Conservation (phyloP, 2,329 filamentous ascomycete species). For the Claviceps paspali region DNA sequence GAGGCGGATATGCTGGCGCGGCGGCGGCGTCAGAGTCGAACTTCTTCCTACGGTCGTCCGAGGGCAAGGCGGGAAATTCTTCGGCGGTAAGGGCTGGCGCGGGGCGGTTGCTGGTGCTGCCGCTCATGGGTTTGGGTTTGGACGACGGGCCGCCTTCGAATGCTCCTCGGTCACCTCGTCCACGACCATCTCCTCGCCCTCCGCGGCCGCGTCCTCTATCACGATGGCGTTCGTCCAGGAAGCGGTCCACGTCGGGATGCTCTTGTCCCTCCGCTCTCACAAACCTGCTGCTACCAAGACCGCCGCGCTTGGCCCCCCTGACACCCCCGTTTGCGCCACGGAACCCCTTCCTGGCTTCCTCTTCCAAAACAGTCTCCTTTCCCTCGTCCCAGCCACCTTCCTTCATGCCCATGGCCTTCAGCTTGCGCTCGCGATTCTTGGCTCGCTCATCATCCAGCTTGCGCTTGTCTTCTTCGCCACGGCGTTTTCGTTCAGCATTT, state of each 20-base stretch:
- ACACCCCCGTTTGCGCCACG: constrained; percentile 26
- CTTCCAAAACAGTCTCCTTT: constrained; percentile 29
- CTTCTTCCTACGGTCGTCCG: constrained; percentile 13
- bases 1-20: constrained; percentile 1
- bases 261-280: constrained; percentile 15
- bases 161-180: constrained; percentile 15
- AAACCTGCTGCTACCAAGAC: constrained; percentile 28
- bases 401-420: constrained; percentile 40
- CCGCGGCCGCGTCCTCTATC: constrained; percentile 16
- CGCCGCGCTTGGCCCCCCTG: constrained; percentile 21
- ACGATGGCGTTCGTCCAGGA: constrained; percentile 20
- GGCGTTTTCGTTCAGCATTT: constrained; percentile 34
- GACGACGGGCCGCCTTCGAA: constrained; percentile 6
- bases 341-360: constrained; percentile 26
- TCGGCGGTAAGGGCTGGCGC: constrained; percentile 14
- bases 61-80: constrained; percentile 22
- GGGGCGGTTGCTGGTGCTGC: not conserved
- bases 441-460: constrained; percentile 44
- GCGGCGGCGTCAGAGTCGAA: constrained; percentile 7
- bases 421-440: constrained; percentile 44
- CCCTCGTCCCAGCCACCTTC: constrained; percentile 45
- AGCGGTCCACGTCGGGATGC: constrained; percentile 19
- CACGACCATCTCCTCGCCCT: constrained; percentile 19
- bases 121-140: constrained; percentile 7
- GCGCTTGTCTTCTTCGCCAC: constrained; percentile 35